Base-by-base conservation (phyloP, 2,329 filamentous ascomycete species). In the Alternaria ventricosa region DNA sequence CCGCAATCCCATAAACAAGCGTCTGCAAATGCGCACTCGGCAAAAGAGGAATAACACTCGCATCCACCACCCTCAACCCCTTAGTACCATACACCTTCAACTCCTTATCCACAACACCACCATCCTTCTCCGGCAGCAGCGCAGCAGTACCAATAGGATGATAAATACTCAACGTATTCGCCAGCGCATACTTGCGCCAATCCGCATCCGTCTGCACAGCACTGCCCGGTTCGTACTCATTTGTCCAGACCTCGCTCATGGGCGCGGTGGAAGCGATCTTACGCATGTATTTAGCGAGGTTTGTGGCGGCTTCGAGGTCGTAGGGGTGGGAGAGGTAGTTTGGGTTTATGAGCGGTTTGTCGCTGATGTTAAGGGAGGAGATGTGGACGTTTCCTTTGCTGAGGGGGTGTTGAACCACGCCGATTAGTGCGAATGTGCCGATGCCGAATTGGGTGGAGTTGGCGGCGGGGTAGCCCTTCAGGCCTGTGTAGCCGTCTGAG, bases 401-500 rank as follows among this genome's bases (percentile, higher is more conserved):
- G 47, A 78, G 66, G 66, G 80, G 77, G 55, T 80, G 78, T 47
- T 77, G 72, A 1, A 81, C 67, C 4, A 71, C 72, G n/a, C 73
- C 74, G 28, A 80, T 78, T 1, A 81, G 62, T n/a, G 76, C 70
- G 51, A 77, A 74, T 49, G 73, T 79, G n/a, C 62, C 60, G n/a
- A 69, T 71, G 18, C 75, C 73, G 41, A 71, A 74, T 7, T 71
- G 63, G 1, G 71, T 61, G 1, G 67, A 79, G 51, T 66, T 80
- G 13, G 57, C 63, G 4, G 66, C 64, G 1, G 73, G 73, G 46
- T 77, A 76, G 36, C 80, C 78, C 65, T 79, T 79, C 45, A 75
- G 64, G 15, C 83, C 83, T 1, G 81, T 82, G 69, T 83, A 84
- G 3, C 81, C 81, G 62, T 84, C 82, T 1, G 80, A 81, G 67